Base-by-base conservation (phyloP, 2,329 filamentous ascomycete genomes). In the Setomelanomma holmii region DNA sequence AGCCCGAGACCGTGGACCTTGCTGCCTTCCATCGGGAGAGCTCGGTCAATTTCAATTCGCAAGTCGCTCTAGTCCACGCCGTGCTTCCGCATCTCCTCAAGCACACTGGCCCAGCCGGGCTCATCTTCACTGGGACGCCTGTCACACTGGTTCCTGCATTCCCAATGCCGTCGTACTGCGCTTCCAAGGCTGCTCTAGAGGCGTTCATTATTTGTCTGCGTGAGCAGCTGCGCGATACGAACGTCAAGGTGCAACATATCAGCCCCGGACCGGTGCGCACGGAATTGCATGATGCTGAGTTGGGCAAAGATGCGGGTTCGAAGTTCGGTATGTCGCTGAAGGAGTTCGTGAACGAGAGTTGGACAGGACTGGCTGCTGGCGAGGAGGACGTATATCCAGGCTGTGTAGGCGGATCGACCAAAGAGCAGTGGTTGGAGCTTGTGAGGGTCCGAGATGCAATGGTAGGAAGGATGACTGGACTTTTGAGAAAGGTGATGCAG, bases 151-250 rank as follows among this genome's bases (percentile, higher is more conserved):
- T 84, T 10, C 82, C 82, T 0, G 71, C 78, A 1, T 66, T 74
- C n/a, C 67, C 71, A 0, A 76, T 80, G 59, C 75, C 78, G 1
- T 81, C 79, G 30, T 85, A 85, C 72, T 83, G 78, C 45, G 80
- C 80, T 1, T 79, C 79, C 10, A 85, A 85, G 61, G 78, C 82
- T 0, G 83, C 82, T 2, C 65, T 85, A 33, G 80, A 83, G 58
- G 71, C 72, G 4, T 81, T 82, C 44, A 61, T 75, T 20, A 74
- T 81, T 51, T 78, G 74, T 36, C 60, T 82, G 16, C 72, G 80
- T 5, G 71, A 78, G 45, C 75, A 81, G 63, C 68, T 84, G 16
- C 56, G 59, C 7, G 60, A 58, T 8, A 72, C 64, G 10, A 51
- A 56, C 6, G 70, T 78, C 7, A 70, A 72, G 35, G 75, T 85